Evolutionary conservation across 2,329 filamentous ascomycete genomes (phyloP), one percentile per base, ranked within the genome.

Genomic region (Pyrenochaeta sp.): DNA sequence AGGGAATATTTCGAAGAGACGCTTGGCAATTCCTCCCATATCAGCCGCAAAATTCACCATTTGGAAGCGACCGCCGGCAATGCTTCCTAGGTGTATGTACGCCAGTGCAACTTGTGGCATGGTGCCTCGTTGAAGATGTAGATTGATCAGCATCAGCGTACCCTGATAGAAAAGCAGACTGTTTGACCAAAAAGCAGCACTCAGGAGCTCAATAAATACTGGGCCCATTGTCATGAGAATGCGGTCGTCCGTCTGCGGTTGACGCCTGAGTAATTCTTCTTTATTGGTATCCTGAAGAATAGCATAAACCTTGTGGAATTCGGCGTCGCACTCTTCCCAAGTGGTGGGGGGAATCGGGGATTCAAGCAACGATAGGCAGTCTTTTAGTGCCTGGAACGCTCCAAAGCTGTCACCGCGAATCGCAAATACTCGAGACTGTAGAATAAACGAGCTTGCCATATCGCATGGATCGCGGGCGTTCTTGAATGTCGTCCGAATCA

Each of bases 361-460:
- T 2, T 86, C 90, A 11, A 97, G 81, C n/a, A 75, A 49, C 7
- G 72, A 78, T 14, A 97, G 78, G 57, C 90, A 92, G 40, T 87
- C 83, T 66, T 88, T 88, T 20, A 97, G 79, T 1, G 86, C 85
- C 29, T 83, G 77, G 63, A 96, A 86, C 0, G 92, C 90, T 4
- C 83, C 83, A 18, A 82, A 77, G 23, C 87, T 86, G 60, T 96
- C 86, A 1, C 92, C 92, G 49, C 84, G 83, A 67, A 93, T 87
- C 1, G 90, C 86, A 65, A 88, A 86, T 40, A 97, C 89, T 44
- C 92, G 86, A 5, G 91, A 92, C 70, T 92, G 88, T 31, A 97
- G 79, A 35, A 97, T 89, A 78, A 89, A 96, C 0, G 91, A 91
- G 7, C 90, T 88, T 1, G 91, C 90, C 77, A 91, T 95, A 74